Base-by-base conservation (phyloP, 495 filamentous ascomycete genomes). In the Aspergillus bertholletiae region DNA sequence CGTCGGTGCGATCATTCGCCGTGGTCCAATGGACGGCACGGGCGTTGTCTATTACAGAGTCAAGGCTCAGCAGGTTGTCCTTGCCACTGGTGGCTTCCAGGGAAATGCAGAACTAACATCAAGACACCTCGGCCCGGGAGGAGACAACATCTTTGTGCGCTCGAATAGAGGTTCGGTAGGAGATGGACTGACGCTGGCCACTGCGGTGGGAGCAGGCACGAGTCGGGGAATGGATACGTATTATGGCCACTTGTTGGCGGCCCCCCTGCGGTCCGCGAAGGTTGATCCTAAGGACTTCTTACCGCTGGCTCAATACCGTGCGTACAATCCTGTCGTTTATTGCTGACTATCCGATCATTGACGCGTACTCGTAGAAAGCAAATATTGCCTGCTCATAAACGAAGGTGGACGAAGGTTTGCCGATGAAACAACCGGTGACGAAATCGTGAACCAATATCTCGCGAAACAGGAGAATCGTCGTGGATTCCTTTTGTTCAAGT, bases 401-500 rank as follows among this genome's bases (percentile, higher is more conserved):
- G 48, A 57, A 11, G 24, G 48, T 6, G 64, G 64, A 11, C 51
- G 26, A 12, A 54, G 64, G 9, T 67, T 64, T 53, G 40, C 56
- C 0, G 61, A 67, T 27, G 64, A 67, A 23, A 58, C 61, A 5
- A 62, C 32, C 6, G 64, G 64, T 2, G 64, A 67, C 39, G 61
- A 67, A 22, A 67, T 67, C n/a, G 50, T 64, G 28, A 67, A 67
- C 37, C 61, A 67, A 37, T 60, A 67, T 43, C 54, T 67, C n/a
- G 64, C 64, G 17, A 67, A 64, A 21, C 64, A 67, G 24, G 58
- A 64, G 34, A 67, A 58, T 28, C 61, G 64, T 5, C 58, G 64
- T 24, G 64, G 61, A 0, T 67, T 67, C 23, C 17, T 67, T 7
- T 26, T 67, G 7, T 67, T 67, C 51, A 64, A 56, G 64, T 66